Base-by-base conservation (phyloP, 23 red algal genomes). In the Porphyridium purpureum region DNA sequence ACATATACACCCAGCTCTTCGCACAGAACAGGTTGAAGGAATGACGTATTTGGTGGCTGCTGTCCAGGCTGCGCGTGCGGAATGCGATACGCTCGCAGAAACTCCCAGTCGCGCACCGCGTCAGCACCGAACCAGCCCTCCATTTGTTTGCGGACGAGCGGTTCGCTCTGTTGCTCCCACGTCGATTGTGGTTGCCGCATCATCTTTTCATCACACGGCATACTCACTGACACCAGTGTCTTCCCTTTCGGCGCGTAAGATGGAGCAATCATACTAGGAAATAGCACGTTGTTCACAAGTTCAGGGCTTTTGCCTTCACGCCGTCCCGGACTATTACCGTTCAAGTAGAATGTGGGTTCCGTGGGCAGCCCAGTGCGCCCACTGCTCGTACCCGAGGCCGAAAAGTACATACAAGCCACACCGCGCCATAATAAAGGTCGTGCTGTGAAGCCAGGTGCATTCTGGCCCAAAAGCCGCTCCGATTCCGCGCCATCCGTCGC, bases 351-450 rank as follows among this genome's bases (percentile, higher is more conserved):
- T n/a, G n/a, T n/a, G n/a, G 63, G 3, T 66, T 8, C 4, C 51
- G 51, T 7, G 69, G 65, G 9, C 40, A 21, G 26, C 47, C 9
- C 6, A 75, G 23, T 3, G 68, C 58, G 9, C 79, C 38, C n/a
- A 54, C n/a, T n/a, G n/a, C n/a, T 27, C 14, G 28, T 33, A 9
- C 67, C 53, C 5, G 52, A 55, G 38, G 60, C 33, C 14, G 42
- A 46, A 40, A 86, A 84, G 59, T 98, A 94, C 8, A 94, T 7
- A 51, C 74, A 83, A 76, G 26, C 61, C 69, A 5, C 77, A 66
- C 33, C 32, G 36, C 27, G 22, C 35, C 1, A 14, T 28, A 20
- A 24, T 15, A 3, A n/a, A 38, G 48, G 46, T 33, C 31, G 15
- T 55, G 33, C n/a, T 14, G 14, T 4, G 35, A 33, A 33, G 63